Conservation (phyloP, 2,329 filamentous ascomycete species). For the Raffaelea ambrosiae region DNA sequence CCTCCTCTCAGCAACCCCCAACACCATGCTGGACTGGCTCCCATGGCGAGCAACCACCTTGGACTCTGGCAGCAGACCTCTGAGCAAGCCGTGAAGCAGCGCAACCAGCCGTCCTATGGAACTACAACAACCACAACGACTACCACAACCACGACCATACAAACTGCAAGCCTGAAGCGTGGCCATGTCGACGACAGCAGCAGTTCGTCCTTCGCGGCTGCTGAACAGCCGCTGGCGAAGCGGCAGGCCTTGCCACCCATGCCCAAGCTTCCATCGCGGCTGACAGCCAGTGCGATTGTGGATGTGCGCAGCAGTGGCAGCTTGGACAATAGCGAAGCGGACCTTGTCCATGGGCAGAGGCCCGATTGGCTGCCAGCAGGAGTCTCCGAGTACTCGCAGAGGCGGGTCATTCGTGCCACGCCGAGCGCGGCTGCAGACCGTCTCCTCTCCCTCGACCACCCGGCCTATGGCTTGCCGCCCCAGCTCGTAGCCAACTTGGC, state of each 20-base stretch:
- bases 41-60: conserved; percentile 8
- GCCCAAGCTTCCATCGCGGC: conserved; percentile 9
- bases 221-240: conserved; percentile 1
- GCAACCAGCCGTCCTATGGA: background rate
- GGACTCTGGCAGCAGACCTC: conserved; percentile 13
- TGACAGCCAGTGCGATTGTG: conserved; percentile 17
- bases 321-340: background rate
- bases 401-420: conserved; percentile 41
- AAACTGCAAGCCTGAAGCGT: conserved; percentile 7
- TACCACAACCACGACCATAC: background rate
- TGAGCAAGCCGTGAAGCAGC: conserved; percentile 8
- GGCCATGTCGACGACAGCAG: background rate
- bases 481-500: conserved; percentile 56
- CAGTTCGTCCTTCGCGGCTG: background rate
- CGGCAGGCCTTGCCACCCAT: background rate
- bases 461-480: conserved; percentile 52
- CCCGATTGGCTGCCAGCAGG: conserved; percentile 31
- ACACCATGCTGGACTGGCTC: background rate
- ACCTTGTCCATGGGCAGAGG: conserved; percentile 8
- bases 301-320: background rate
- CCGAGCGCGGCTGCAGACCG: conserved; percentile 43
- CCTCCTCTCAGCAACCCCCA: background rate
- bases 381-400: conserved; percentile 48
- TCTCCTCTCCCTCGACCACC: conserved; percentile 53
- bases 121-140: conserved; percentile 1